phyloP scores from a whole-genome alignment of 169 alveolate species.

The Cryptosporidium sp. region DNA sequence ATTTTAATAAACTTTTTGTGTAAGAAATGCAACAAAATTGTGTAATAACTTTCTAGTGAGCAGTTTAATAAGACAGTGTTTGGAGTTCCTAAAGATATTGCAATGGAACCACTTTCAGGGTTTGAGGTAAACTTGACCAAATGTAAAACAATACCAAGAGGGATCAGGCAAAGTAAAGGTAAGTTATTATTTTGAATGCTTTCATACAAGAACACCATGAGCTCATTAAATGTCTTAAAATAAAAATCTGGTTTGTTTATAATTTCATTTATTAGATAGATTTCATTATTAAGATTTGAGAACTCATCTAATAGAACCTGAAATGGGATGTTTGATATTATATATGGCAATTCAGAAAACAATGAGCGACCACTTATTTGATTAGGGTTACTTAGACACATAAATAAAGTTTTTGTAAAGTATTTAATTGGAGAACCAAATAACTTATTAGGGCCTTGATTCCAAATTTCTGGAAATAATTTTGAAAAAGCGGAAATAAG shows the following conservation, averaged over 20 bases:
- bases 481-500: constrained; percentile 4
- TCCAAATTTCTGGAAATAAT: constrained; percentile 54
- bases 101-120: neutral
- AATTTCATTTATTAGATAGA: constrained; percentile 9
- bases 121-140: constrained; percentile 2
- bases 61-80: neutral
- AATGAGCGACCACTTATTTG: constrained; percentile 18
- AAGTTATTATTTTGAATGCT: neutral
- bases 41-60: constrained; percentile 39
- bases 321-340: constrained; percentile 12
- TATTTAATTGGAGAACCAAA: constrained; percentile 16
- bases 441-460: neutral
- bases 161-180: constrained; percentile 32
- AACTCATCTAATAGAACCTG: constrained; percentile 23
- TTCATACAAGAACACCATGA: neutral
- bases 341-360: constrained; percentile 35
- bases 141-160: constrained; percentile 19
- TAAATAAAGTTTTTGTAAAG: constrained; percentile 10
- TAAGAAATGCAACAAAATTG: constrained; percentile 18
- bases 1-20: constrained; percentile 2
- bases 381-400: constrained; percentile 34
- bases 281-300: neutral
- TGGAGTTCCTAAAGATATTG: constrained; percentile 21
- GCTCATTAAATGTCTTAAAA: constrained; percentile 13
- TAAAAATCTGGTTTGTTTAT: constrained; percentile 7